These are phyloP conservation scores for Monilinia laxa DNA, from an alignment of 2,329 filamentous ascomycete genomes.

Conservation along the genomic window DNA sequence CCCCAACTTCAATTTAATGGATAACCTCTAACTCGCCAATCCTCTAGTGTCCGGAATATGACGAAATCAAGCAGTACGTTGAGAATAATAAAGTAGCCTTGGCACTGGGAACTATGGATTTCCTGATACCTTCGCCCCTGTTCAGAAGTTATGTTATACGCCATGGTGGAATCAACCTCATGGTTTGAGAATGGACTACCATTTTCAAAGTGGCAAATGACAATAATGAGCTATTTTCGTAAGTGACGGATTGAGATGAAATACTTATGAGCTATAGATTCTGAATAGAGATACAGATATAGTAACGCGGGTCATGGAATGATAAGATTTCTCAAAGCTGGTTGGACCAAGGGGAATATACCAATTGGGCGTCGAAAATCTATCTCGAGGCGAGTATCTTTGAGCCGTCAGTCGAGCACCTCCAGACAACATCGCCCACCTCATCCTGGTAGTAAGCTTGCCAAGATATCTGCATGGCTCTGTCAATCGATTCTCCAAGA, in stretches of 20 bases:
- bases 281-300: not conserved
- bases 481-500: not conserved
- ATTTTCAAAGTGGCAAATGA: conserved; percentile 1
- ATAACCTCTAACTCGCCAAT: not conserved
- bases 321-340: not conserved
- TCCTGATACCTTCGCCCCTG: not conserved
- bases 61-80: not conserved
- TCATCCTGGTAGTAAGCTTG: not conserved
- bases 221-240: not conserved
- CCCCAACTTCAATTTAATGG: not conserved
- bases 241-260: not conserved
- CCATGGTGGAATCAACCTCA: not conserved
- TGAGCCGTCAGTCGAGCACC: too few relatives aligned
- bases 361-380: not conserved
- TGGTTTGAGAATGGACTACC: not conserved
- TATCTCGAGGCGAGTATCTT: not conserved
- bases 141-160: conserved; percentile 1
- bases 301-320: not conserved
- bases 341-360: not conserved
- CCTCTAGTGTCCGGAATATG: not conserved
- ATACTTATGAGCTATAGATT: not conserved
- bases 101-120: not conserved
- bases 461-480: not conserved
- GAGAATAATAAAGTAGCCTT: not conserved
- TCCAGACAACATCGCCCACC: not conserved